Conservation (phyloP, 768 basidiomycete species). For the Leucocoprinus leucothites region DNA sequence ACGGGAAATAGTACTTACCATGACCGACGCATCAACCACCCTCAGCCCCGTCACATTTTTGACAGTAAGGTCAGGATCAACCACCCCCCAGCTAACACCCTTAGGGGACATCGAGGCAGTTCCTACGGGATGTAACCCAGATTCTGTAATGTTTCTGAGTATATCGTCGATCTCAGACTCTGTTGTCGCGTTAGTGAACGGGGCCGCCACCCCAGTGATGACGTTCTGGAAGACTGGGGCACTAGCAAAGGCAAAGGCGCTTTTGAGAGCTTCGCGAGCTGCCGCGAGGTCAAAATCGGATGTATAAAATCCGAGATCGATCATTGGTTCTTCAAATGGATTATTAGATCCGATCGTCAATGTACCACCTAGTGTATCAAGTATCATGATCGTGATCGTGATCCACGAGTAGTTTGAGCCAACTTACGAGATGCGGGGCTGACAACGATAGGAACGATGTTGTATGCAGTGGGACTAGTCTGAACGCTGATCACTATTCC, state of each 20-base stretch:
- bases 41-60: constrained; percentile 32
- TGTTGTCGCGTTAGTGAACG: constrained; percentile 6
- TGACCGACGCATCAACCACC: constrained; percentile 35
- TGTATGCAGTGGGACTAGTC: constrained; percentile 20
- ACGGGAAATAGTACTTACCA: constrained; percentile 18
- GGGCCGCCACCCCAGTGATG: constrained; percentile 1
- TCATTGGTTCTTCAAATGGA: constrained; percentile 8
- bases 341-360: constrained; percentile 7
- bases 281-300: constrained; percentile 9
- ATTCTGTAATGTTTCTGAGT: constrained; percentile 17
- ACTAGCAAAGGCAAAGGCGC: constrained; percentile 4
- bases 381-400: background rate
- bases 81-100: constrained; percentile 28
- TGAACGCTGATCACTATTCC: constrained; percentile 1
- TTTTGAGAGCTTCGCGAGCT: constrained; percentile 9
- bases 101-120: constrained; percentile 29
- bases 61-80: constrained; percentile 33
- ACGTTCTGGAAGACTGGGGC: constrained; percentile 9
- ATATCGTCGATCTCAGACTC: constrained; percentile 10
- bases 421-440: constrained; percentile 25
- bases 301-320: constrained; percentile 6
- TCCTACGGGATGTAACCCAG: constrained; percentile 27
- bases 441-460: constrained; percentile 17
- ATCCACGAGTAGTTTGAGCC: background rate
- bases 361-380: constrained; percentile 15